These are phyloP conservation scores for Sporothrix humicola DNA, from an alignment of 2,329 filamentous ascomycete species.

Conservation along the genomic window DNA sequence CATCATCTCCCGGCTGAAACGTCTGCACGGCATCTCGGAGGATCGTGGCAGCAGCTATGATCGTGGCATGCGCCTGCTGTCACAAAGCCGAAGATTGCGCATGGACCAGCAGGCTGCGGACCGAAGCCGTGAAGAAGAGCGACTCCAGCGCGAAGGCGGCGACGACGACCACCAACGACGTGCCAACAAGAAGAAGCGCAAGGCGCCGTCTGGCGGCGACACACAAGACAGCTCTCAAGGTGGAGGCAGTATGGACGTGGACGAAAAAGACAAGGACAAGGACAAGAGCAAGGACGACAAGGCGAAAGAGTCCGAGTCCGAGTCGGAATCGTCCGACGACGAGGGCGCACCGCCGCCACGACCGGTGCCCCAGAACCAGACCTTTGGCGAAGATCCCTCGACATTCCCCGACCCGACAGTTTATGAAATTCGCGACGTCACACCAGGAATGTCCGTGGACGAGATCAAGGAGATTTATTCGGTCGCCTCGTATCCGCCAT, in stretches of 20 bases:
- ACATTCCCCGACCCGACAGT: slow-evolving; percentile 91
- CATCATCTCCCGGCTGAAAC: slow-evolving; percentile 67
- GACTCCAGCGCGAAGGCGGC: slow-evolving; percentile 54
- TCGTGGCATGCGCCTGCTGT: slow-evolving; percentile 73
- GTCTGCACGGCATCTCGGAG: slow-evolving; percentile 70
- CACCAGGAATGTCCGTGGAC: slow-evolving; percentile 78
- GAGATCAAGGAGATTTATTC: slow-evolving; percentile 87
- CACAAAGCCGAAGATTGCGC: slow-evolving; percentile 67
- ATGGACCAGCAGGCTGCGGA: slow-evolving; percentile 57
- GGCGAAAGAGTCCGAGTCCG: slow-evolving; percentile 52
- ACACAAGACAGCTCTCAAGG: slow-evolving; percentile 54
- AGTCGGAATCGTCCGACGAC: slow-evolving; percentile 60
- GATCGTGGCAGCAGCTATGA: slow-evolving; percentile 72
- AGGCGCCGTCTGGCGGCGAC: slow-evolving; percentile 60
- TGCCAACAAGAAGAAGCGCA: slow-evolving; percentile 78
- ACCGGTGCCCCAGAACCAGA: slow-evolving; percentile 77
- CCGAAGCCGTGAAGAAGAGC: slow-evolving; percentile 57
- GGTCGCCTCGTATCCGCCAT: slow-evolving; percentile 80
- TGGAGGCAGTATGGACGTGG: slow-evolving; percentile 59
- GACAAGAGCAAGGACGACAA: slow-evolving; percentile 54
- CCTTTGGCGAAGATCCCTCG: slow-evolving; percentile 89
- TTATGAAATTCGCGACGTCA: slow-evolving; percentile 84
- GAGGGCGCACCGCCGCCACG: slow-evolving; percentile 65
- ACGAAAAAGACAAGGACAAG: slow-evolving; percentile 55
- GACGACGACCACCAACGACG: slow-evolving; percentile 57